Conservation (phyloP, 2,329 filamentous ascomycete species). For the Tolypocladium amazonense region DNA sequence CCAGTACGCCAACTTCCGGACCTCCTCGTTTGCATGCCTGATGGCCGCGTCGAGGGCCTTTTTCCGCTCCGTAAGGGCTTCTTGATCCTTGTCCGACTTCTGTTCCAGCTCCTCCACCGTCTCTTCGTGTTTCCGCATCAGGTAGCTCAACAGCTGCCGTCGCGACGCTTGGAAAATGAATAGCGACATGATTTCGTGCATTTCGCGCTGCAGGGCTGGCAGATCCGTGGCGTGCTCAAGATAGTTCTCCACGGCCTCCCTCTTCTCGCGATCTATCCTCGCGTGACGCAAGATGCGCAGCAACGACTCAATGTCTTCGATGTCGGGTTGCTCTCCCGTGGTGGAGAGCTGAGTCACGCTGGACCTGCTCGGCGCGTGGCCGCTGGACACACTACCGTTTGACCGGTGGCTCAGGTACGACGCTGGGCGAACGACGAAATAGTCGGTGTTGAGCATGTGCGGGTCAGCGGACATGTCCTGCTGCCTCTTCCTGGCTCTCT, state of each 20-base stretch:
- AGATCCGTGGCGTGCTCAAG: conserved; percentile 71
- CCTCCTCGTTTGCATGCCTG: conserved; percentile 67
- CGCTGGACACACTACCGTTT: conserved; percentile 21
- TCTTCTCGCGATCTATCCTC: conserved; percentile 83
- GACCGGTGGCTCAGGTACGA: conserved; percentile 22
- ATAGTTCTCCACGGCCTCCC: conserved; percentile 73
- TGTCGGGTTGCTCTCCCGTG: conserved; percentile 45
- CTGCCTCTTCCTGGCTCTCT: conserved; percentile 52
- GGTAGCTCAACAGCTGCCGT: conserved; percentile 59
- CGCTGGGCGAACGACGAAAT: conserved; percentile 65
- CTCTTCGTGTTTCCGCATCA: conserved; percentile 49
- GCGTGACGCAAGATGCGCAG: conserved; percentile 57
- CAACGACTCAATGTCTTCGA: conserved; percentile 56
- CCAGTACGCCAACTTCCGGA: conserved; percentile 77
- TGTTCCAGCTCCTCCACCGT: conserved; percentile 25
- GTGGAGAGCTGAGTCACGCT: conserved; percentile 25
- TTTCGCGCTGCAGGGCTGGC: conserved; percentile 60
- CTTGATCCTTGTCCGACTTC: conserved; percentile 21
- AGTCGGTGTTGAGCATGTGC: conserved; percentile 63
- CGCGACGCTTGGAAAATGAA: conserved; percentile 88
- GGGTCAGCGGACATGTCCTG: conserved; percentile 38
- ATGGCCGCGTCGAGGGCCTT: conserved; percentile 65
- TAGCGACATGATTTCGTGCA: conserved; percentile 75
- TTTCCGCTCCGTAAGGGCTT: conserved; percentile 32
- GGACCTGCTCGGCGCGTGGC: conserved; percentile 21